A percentile compares a stretch with the other conserved stretches of the same genome.
phyloP scores from a whole-genome alignment of 225 moss, liverwort and hornwort genomes.

The Lunularia cruciata region DNA sequence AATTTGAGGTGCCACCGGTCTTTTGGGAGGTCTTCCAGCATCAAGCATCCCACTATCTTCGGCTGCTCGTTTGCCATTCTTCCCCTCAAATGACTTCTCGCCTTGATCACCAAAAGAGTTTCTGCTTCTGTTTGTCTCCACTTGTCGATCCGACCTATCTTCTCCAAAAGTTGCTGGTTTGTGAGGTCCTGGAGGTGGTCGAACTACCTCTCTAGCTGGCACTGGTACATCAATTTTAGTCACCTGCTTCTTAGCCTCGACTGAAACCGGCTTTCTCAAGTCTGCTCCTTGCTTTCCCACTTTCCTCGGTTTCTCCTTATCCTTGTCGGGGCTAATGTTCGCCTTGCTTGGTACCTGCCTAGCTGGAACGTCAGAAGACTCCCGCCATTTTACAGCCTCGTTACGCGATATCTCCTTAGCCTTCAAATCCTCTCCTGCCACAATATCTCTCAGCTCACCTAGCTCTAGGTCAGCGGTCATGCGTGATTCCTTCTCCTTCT shows the following conservation, averaged over 20 bases:
- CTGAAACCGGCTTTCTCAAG: constrained; percentile 55
- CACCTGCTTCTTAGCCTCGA: constrained; percentile 37
- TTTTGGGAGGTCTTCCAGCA: constrained; percentile 59
- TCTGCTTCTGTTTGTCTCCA: constrained; percentile 29
- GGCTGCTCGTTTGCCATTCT: constrained; percentile 64
- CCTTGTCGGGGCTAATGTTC: constrained; percentile 45
- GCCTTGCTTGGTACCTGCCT: constrained; percentile 45
- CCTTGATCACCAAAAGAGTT: constrained; percentile 42
- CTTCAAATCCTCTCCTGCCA: constrained; percentile 54
- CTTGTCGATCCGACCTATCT: constrained; percentile 54
- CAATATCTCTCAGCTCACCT: constrained; percentile 77
- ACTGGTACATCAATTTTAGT: constrained; percentile 51
- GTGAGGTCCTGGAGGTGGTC: constrained; percentile 31
- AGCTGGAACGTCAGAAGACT: constrained; percentile 29
- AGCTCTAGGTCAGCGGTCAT: constrained; percentile 65
- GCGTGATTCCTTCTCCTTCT: constrained; percentile 47
- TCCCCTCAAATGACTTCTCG: constrained; percentile 61
- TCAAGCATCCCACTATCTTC: constrained; percentile 60
- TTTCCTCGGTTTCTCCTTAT: constrained; percentile 43
- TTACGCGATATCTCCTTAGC: constrained; percentile 45
- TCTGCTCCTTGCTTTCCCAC: constrained; percentile 47
- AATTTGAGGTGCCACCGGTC: constrained; percentile 53
- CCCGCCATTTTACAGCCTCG: constrained; percentile 28
- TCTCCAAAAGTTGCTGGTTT: constrained; percentile 43
- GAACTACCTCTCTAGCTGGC: constrained; percentile 50